phyloP scores from a whole-genome alignment of 2,329 filamentous ascomycete genomes.

The Exophiala viscosa region DNA sequence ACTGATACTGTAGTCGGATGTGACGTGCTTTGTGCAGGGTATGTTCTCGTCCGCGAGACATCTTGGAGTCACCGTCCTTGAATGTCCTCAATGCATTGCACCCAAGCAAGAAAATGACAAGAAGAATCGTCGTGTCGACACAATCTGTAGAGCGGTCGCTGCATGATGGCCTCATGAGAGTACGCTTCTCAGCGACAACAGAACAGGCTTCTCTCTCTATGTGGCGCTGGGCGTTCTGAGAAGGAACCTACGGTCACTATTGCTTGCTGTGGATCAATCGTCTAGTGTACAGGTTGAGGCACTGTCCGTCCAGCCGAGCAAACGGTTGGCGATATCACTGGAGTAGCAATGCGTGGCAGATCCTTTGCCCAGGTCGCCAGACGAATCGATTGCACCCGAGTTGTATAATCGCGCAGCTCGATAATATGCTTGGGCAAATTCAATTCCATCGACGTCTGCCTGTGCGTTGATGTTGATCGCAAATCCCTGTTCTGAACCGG shows the following conservation, averaged over 20 bases:
- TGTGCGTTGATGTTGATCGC: conserved; percentile 32
- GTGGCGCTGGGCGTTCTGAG: no score
- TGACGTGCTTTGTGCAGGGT: no score
- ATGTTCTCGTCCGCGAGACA: no score
- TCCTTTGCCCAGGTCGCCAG: conserved; percentile 37
- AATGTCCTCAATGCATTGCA: no score
- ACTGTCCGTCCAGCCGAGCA: conserved; percentile 39
- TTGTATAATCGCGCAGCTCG: conserved; percentile 42
- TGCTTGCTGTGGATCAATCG: background rate
- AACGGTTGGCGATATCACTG: conserved; percentile 50
- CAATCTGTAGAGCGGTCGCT: no score
- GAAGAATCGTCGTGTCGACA: no score
- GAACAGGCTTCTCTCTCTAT: no score
- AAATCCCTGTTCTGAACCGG: conserved; percentile 35
- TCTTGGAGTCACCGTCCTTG: no score
- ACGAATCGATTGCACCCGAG: conserved; percentile 35
- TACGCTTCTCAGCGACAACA: no score
- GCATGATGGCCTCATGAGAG: no score
- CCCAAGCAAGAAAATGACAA: no score
- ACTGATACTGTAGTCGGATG: no score
- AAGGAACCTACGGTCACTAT: background rate
- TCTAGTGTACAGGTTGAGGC: conserved; percentile 20
- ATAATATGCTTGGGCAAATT: conserved; percentile 31
- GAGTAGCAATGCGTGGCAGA: conserved; percentile 50
- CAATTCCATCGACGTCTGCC: conserved; percentile 29